Percentiles rank a stretch among this genome's conserved stretches.
These are phyloP conservation scores for Anthracocystis walkeri DNA, from an alignment of 1,284 basidiomycete genomes.

Conservation along the genomic window DNA sequence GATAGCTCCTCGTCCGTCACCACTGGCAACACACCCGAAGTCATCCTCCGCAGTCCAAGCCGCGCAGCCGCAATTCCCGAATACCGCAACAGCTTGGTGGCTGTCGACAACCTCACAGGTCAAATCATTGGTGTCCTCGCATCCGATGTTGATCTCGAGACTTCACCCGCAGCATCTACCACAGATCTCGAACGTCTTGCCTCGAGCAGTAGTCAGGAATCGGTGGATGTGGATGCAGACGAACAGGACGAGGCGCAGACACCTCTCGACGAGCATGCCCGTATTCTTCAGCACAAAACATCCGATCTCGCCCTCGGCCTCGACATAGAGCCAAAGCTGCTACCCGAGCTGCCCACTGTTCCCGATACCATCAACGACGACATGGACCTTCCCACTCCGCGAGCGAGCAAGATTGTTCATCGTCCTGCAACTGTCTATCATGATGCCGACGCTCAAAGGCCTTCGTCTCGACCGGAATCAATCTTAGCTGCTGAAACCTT, in stretches of 20 bases:
- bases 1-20: constrained; percentile 19
- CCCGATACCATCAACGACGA: background rate
- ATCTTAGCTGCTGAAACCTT: constrained; percentile 53
- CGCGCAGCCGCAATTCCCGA: constrained; percentile 9
- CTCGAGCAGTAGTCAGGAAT: constrained; percentile 6
- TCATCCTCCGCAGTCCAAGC: constrained; percentile 7
- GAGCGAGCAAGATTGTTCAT: constrained; percentile 17
- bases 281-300: constrained; percentile 1
- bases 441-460: constrained; percentile 18
- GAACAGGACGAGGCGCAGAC: constrained; percentile 26
- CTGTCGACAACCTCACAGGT: constrained; percentile 59
- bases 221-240: background rate
- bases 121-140: constrained; percentile 56
- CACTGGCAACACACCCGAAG: constrained; percentile 16
- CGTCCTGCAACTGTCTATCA: constrained; percentile 32
- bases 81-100: constrained; percentile 57
- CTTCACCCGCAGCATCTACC: background rate
- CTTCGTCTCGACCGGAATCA: constrained; percentile 15
- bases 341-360: background rate
- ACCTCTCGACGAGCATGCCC: constrained; percentile 23
- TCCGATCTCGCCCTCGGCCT: constrained; percentile 1
- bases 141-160: constrained; percentile 37
- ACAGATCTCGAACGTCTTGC: background rate
- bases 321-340: background rate
- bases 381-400: constrained; percentile 9